Conservation (phyloP, 805 yeast species). For the Zygotorulaspora sp. region DNA sequence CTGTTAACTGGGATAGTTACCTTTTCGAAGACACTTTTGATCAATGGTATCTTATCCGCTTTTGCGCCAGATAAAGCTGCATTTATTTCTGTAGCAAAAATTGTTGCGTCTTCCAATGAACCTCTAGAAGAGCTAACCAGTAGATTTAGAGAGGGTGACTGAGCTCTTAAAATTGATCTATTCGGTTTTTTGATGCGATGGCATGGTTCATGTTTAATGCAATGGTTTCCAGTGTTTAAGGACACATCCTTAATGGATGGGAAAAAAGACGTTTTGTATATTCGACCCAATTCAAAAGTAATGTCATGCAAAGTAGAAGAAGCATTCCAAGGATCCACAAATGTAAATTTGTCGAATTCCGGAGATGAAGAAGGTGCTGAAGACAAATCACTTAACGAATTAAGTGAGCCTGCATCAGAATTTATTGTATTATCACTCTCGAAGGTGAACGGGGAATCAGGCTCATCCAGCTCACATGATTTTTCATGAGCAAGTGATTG, state of each 20-base stretch:
- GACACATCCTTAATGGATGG: background rate
- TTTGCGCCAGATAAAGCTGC: conserved; percentile 17
- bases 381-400: conserved; percentile 25
- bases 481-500: background rate
- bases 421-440: conserved; percentile 12
- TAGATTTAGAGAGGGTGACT: conserved; percentile 21
- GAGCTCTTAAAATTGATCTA: conserved; percentile 23
- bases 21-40: conserved; percentile 25
- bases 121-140: conserved; percentile 31
- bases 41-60: conserved; percentile 21
- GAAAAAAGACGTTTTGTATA: conserved; percentile 15
- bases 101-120: conserved; percentile 31
- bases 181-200: conserved; percentile 20
- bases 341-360: conserved; percentile 12
- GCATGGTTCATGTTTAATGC: conserved; percentile 12
- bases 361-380: conserved; percentile 20
- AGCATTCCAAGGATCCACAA: conserved; percentile 12
- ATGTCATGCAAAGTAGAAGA: conserved; percentile 2
- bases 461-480: conserved; percentile 2
- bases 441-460: conserved; percentile 1
- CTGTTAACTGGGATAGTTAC: conserved; percentile 33
- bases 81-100: conserved; percentile 34
- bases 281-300: conserved; percentile 17
- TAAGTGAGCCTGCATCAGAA: conserved; percentile 21
- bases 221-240: background rate